These are phyloP conservation scores for Celoporthe dispersa DNA, from an alignment of 2,329 filamentous ascomycete species.

Conservation along the genomic window DNA sequence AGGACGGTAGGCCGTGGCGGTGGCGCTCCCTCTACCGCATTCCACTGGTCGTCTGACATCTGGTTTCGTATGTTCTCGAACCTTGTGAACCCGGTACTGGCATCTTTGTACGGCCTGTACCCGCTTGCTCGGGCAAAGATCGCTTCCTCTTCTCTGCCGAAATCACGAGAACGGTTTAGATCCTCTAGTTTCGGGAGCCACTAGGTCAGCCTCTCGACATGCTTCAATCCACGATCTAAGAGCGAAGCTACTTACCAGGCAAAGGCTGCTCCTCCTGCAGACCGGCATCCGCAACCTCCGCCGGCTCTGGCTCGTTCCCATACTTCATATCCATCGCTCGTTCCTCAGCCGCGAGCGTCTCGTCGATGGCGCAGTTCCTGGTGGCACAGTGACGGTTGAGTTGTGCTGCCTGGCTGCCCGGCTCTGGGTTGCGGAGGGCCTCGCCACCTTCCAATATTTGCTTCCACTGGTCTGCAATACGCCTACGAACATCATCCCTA, in stretches of 20 bases:
- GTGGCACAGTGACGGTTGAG: not conserved
- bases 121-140: conserved; percentile 15
- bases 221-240: not conserved
- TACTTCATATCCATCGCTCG: not conserved
- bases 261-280: conserved; percentile 6
- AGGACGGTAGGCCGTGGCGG: not conserved
- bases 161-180: conserved; percentile 3
- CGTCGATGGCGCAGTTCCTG: not conserved
- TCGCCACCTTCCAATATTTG: conserved; percentile 8
- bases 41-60: not conserved
- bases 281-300: not conserved
- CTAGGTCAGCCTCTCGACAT: not conserved
- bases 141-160: not conserved
- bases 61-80: conserved; percentile 6
- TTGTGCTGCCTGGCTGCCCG: not conserved
- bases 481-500: not conserved
- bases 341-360: not conserved
- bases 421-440: not conserved
- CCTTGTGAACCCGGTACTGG: conserved; percentile 16
- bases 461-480: conserved; percentile 16
- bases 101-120: conserved; percentile 14
- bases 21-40: not conserved
- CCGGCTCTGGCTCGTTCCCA: not conserved
- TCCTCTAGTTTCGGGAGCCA: not conserved
- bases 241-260: not conserved